Conservation (phyloP, 306 rosid species). For the Vigna mungo region DNA sequence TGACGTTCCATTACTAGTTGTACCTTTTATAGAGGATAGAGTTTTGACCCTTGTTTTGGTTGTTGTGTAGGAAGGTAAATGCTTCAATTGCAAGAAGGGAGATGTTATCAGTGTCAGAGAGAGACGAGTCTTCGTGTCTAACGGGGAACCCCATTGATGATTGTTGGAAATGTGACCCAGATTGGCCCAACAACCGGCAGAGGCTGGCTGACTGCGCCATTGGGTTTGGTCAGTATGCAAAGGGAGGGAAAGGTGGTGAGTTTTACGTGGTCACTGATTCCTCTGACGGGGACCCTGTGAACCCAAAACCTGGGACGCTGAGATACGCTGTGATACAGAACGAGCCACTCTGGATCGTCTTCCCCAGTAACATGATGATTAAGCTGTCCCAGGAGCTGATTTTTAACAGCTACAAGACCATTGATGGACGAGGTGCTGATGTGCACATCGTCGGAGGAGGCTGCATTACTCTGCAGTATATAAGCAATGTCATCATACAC, state of each 20-base stretch:
- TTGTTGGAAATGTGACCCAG: slow-evolving; percentile 98
- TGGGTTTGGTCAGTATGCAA: slow-evolving; percentile 96
- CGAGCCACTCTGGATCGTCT: slow-evolving; percentile 90
- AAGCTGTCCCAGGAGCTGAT: slow-evolving; percentile 88
- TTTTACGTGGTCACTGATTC: slow-evolving; percentile 82
- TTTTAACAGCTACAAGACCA: slow-evolving; percentile 86
- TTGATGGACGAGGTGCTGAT: slow-evolving; percentile 95
- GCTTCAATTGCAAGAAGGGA: slow-evolving; percentile 81
- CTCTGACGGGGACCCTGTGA: slow-evolving; percentile 86
- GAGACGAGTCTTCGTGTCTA: slow-evolving; percentile 58
- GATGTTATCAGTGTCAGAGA: slow-evolving; percentile 52
- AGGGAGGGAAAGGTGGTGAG: slow-evolving; percentile 87
- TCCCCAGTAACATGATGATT: slow-evolving; percentile 88
- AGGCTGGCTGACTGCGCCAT: slow-evolving; percentile 88
- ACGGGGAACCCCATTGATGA: slow-evolving; percentile 97
- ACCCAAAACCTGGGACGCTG: slow-evolving; percentile 78
- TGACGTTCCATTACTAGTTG: not conserved
- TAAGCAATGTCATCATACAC: slow-evolving; percentile 90
- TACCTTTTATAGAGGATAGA: not conserved
- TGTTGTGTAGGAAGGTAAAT: slow-evolving; percentile 71
- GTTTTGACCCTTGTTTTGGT: too few species aligned
- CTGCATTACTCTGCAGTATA: slow-evolving; percentile 88
- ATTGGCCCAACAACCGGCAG: slow-evolving; percentile 90
- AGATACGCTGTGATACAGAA: slow-evolving; percentile 83
- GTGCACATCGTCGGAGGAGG: slow-evolving; percentile 98